Percentiles rank a stretch among this genome's conserved stretches.
These are phyloP conservation scores for Nemania diffusa DNA, from an alignment of 2,329 filamentous ascomycete species.

Conservation along the genomic window DNA sequence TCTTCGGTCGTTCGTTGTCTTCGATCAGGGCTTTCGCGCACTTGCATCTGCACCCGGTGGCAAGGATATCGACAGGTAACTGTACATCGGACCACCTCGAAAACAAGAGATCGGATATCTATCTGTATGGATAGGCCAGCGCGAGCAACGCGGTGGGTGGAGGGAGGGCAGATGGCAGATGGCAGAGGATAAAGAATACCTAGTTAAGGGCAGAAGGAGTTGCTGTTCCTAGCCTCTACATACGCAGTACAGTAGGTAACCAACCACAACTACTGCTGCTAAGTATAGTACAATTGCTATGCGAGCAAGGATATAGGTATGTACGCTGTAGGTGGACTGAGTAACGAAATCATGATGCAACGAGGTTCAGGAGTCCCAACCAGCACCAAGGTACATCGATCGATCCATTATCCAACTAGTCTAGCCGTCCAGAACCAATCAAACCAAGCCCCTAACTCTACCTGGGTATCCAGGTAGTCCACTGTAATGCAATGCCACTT, in stretches of 20 bases:
- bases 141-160: not conserved
- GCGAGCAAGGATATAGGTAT: too few species aligned
- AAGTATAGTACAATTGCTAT: too few species aligned
- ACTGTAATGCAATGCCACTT: not conserved
- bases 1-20: slow-evolving; percentile 16
- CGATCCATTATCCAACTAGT: slow-evolving; percentile 2
- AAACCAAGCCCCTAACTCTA: slow-evolving; percentile 4
- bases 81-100: slow-evolving; percentile 34
- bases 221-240: not conserved
- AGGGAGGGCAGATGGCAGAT: not conserved
- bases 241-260: too few species aligned
- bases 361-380: slow-evolving; percentile 15
- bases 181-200: not conserved
- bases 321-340: not conserved
- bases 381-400: not conserved
- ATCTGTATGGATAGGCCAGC: not conserved
- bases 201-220: not conserved
- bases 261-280: not conserved
- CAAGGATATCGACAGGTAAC: slow-evolving; percentile 18
- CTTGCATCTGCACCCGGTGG: slow-evolving; percentile 32
- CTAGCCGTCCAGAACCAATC: slow-evolving; percentile 15
- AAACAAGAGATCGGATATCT: not conserved
- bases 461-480: not conserved
- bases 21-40: slow-evolving; percentile 37
- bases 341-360: slow-evolving; percentile 34